Base-by-base conservation (phyloP, 73 alveolate genomes). In the Paramecium bursaria region DNA sequence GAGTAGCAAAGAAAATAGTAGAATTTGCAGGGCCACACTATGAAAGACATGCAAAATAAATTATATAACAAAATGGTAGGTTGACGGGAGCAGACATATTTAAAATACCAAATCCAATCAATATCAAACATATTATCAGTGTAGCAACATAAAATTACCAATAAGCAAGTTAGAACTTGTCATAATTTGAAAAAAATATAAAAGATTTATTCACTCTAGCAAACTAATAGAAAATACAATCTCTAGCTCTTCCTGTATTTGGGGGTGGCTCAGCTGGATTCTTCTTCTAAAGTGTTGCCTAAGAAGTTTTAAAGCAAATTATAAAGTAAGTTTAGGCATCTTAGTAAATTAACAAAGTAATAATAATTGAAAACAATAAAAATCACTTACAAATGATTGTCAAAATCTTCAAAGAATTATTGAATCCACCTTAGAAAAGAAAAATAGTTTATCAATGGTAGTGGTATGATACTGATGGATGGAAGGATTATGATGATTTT, bases 211-310 rank as follows among this genome's bases (percentile, higher is more conserved):
- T 67, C 13, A 14, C 33, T 11, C 60, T 39, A 67, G 23, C 50
- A 13, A 17, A 67, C 0, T 10, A 67, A 13, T 42, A 19, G 22
- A 29, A 67, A 21, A 2, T 61, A 39, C 9, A 39, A 5, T n/a
- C 60, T 42, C 10, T 67, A 11, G 33, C 82, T 35, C 30, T 67
- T 14, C 82, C 82, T 14, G 44, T 67, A 2, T 67, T 67, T 35
- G 82, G 60, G 9, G 82, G 82, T 19, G 82, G 82, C 11, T 53
- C 82, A 19, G 26, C 60, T 15, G 82, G 82, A 67, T 67, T 39
- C 10, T 11, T 25, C 44, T 67, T 22, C 27, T 21, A 39, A 25
- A 15, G 44, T 6, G 53, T 22, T 15, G 60, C 55, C 1, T 6
- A 17, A 39, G 22, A 6, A 0, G 46, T 35, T 19, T 35, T 67